Percentiles rank a stretch among this genome's conserved stretches.
These are phyloP conservation scores for Teratosphaeria viscida DNA, from an alignment of 2,329 filamentous ascomycete species.

Conservation along the genomic window DNA sequence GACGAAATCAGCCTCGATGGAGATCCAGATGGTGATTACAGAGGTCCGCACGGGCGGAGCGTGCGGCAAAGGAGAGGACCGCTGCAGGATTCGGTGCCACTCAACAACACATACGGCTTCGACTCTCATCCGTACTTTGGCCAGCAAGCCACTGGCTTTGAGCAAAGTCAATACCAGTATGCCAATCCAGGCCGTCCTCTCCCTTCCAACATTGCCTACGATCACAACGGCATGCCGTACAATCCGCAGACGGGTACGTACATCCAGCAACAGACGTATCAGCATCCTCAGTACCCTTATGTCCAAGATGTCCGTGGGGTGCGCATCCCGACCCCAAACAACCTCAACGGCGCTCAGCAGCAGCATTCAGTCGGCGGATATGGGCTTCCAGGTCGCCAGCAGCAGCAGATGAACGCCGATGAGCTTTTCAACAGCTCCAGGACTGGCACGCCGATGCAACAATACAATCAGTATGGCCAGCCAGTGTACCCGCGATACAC, in stretches of 20 bases:
- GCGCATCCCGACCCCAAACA: constrained; percentile 17
- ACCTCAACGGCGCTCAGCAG: constrained; percentile 1
- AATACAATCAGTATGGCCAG: constrained; percentile 18
- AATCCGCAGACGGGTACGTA: constrained; percentile 19
- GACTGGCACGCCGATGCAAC: constrained; percentile 21
- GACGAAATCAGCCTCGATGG: constrained; percentile 24
- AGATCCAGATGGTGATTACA: constrained; percentile 26
- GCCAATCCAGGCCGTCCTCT: constrained; percentile 18
- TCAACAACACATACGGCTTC: constrained; percentile 20
- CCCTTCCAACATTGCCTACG: constrained; percentile 22
- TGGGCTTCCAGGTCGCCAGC: constrained; percentile 18
- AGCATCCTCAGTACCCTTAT: constrained; percentile 17
- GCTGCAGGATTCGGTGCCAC: constrained; percentile 11
- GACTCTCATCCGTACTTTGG: constrained; percentile 22
- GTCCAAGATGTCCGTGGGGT: constrained; percentile 17
- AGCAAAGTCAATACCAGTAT: constrained; percentile 20
- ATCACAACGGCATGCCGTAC: constrained; percentile 18
- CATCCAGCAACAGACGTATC: constrained; percentile 12
- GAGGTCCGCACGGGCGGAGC: constrained; percentile 13
- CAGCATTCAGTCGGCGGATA: constrained; percentile 20
- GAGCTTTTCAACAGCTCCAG: constrained; percentile 20
- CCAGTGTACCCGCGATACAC: constrained; percentile 16
- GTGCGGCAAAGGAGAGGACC: constrained; percentile 13
- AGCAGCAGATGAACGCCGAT: constrained; percentile 14
- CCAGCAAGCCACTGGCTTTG: constrained; percentile 17